These are phyloP conservation scores for Neltuma alba DNA, from an alignment of 306 rosid genomes.

Conservation along the genomic window DNA sequence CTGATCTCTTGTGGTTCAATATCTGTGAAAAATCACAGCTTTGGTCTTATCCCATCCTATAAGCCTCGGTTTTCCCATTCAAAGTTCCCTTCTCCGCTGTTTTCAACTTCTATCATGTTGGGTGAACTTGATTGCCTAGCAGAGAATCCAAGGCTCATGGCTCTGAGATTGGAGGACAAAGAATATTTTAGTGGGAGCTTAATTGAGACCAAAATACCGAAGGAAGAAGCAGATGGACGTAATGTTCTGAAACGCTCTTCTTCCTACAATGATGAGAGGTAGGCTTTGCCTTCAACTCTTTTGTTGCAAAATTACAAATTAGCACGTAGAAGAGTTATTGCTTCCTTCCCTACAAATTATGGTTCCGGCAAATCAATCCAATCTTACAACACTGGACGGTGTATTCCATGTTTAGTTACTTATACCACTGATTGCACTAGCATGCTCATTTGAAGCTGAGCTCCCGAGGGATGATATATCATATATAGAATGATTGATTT, in stretches of 20 bases:
- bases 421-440: neutral
- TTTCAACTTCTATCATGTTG: conserved; percentile 72
- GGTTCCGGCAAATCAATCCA: neutral
- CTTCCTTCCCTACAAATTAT: conserved; percentile 4
- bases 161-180: conserved; percentile 85
- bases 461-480: conserved; percentile 18
- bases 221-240: conserved; percentile 58
- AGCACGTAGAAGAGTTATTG: neutral
- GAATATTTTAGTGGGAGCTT: conserved; percentile 98
- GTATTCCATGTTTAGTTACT: conserved; percentile 18
- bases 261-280: conserved; percentile 90
- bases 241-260: conserved; percentile 85
- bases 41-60: conserved; percentile 88
- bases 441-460: conserved; percentile 11
- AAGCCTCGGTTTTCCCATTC: conserved; percentile 80
- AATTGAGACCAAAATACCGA: conserved; percentile 75
- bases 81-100: conserved; percentile 76
- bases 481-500: conserved; percentile 13
- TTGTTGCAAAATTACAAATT: conserved; percentile 23
- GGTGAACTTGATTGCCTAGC: conserved; percentile 83
- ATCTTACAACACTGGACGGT: neutral
- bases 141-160: conserved; percentile 76
- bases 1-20: conserved; percentile 95
- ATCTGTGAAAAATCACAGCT: conserved; percentile 89
- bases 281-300: conserved; percentile 31